These are phyloP conservation scores for Clitoria ternatea DNA, from an alignment of 306 rosid species.

Conservation along the genomic window DNA sequence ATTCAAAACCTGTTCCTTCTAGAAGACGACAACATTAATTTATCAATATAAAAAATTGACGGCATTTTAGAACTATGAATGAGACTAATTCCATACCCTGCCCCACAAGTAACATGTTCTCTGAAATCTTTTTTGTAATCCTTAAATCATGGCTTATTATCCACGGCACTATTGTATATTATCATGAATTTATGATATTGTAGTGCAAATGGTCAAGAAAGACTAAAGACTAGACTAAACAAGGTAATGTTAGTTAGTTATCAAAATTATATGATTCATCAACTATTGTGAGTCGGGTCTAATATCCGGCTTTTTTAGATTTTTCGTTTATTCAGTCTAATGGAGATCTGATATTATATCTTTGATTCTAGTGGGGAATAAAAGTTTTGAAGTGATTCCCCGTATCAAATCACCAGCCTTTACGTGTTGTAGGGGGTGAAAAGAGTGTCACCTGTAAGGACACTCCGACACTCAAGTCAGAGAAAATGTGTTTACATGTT, in stretches of 20 bases:
- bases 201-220: slow-evolving; percentile 9
- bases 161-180: slow-evolving; percentile 28
- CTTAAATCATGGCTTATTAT: neutral
- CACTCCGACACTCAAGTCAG: too few species aligned
- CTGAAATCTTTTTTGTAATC: neutral
- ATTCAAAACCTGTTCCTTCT: slow-evolving; percentile 33
- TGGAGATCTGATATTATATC: too few species aligned
- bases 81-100: slow-evolving; percentile 10
- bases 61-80: neutral
- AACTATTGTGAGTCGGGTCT: too few species aligned
- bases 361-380: too few species aligned
- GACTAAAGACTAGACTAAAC: slow-evolving; percentile 17
- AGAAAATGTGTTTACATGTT: too few species aligned
- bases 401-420: too few species aligned
- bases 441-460: too few species aligned
- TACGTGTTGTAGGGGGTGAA: too few species aligned
- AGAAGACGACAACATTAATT: slow-evolving; percentile 22
- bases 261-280: too few species aligned
- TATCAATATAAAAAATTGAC: neutral
- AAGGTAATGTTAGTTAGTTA: neutral
- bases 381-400: too few species aligned
- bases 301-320: too few species aligned
- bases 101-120: slow-evolving; percentile 23
- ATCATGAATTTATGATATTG: neutral
- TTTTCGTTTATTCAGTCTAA: too few species aligned